Evolutionary conservation across 2,329 filamentous ascomycete genomes (phyloP).

Genomic region (Fonsecaea nubica): DNA sequence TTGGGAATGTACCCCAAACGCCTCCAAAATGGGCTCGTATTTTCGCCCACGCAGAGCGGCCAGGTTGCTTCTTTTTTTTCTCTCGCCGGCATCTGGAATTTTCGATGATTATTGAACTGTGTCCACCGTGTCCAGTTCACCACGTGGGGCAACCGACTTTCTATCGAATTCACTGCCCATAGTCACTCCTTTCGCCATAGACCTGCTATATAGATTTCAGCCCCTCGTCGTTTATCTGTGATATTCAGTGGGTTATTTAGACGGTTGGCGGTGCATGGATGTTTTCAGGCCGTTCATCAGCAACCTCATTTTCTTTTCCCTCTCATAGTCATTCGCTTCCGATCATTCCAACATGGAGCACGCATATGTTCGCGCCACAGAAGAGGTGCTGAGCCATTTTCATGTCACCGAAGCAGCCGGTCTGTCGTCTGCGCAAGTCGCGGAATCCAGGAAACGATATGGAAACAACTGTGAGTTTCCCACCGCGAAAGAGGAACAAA

Average conservation of each 20-base stretch:
- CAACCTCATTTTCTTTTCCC: constrained; percentile 15
- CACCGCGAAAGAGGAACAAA: neutral
- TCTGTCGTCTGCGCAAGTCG: constrained; percentile 58
- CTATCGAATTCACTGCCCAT: constrained; percentile 19
- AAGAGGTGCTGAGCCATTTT: constrained; percentile 61
- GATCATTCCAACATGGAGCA: constrained; percentile 56
- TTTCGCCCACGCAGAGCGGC: neutral
- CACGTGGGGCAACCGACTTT: constrained; percentile 28
- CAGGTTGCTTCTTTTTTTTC: constrained; percentile 1
- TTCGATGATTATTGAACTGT: constrained; percentile 24
- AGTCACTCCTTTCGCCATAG: constrained; percentile 12
- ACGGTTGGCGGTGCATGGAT: constrained; percentile 23
- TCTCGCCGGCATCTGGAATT: constrained; percentile 37
- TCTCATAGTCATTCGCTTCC: constrained; percentile 20
- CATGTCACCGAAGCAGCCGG: constrained; percentile 58
- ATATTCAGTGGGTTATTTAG: neutral
- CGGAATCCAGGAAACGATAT: constrained; percentile 55
- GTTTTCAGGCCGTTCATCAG: constrained; percentile 6
- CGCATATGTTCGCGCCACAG: constrained; percentile 57
- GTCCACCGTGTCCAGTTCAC: constrained; percentile 33
- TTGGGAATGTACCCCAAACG: neutral
- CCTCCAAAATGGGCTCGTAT: neutral
- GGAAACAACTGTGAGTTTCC: constrained; percentile 60
- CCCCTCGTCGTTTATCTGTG: neutral
- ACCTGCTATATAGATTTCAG: constrained; percentile 23